Conservation (phyloP, 2,329 filamentous ascomycete genomes). For the Torrubiella hemipterigena region DNA sequence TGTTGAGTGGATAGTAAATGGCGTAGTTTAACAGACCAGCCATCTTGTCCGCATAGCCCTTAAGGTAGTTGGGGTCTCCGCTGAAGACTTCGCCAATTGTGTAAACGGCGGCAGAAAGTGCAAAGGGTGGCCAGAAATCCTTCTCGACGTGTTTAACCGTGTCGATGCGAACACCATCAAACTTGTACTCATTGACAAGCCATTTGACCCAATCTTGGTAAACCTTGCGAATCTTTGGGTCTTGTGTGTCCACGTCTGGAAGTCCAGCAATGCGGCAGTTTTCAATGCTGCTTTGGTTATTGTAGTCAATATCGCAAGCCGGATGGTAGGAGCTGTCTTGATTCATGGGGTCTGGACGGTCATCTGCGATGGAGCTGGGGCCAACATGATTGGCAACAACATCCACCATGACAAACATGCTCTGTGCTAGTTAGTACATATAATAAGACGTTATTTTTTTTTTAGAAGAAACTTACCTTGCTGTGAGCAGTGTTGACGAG, state of each 20-base stretch:
- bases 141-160: constrained; percentile 50
- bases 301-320: constrained; percentile 46
- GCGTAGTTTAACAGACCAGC: constrained; percentile 52
- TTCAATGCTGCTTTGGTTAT: constrained; percentile 32
- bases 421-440: constrained; percentile 10
- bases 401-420: constrained; percentile 47
- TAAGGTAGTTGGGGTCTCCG: constrained; percentile 36
- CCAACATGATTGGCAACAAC: constrained; percentile 48
- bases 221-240: constrained; percentile 30
- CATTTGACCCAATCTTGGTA: constrained; percentile 47
- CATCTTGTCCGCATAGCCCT: constrained; percentile 40
- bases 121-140: constrained; percentile 44
- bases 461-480: constrained; percentile 32
- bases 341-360: constrained; percentile 33
- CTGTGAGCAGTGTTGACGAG: constrained; percentile 43
- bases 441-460: no score
- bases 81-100: constrained; percentile 48
- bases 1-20: constrained; percentile 29
- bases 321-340: constrained; percentile 46
- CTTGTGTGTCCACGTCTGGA: constrained; percentile 49
- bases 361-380: constrained; percentile 35
- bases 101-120: constrained; percentile 42
- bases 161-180: constrained; percentile 51
- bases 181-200: constrained; percentile 46
- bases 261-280: constrained; percentile 45